Conservation (phyloP, 2,329 filamentous ascomycete species). For the Dactylellina leptospora region DNA sequence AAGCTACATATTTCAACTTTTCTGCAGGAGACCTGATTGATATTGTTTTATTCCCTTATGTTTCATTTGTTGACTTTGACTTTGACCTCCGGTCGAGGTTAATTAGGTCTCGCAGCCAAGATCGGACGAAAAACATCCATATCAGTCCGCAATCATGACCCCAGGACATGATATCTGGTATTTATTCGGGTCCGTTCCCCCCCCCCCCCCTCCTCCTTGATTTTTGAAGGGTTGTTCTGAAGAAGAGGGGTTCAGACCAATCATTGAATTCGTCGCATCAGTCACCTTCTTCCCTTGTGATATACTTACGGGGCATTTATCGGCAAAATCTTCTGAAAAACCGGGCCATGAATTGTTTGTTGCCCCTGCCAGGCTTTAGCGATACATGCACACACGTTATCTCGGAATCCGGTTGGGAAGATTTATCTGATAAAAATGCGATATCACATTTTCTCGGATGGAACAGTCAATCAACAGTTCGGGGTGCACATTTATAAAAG, state of each 20-base stretch:
- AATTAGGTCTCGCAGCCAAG: not conserved
- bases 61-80: not conserved
- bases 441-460: conserved; percentile 5
- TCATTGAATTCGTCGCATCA: not conserved
- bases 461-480: too few relatives aligned
- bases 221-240: not conserved
- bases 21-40: conserved; percentile 11
- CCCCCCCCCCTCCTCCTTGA: too few relatives aligned
- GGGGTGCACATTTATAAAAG: too few relatives aligned
- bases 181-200: not conserved
- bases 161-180: conserved; percentile 5
- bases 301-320: conserved; percentile 12
- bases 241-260: not conserved
- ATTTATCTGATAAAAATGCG: conserved; percentile 20
- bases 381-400: conserved; percentile 23
- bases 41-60: not conserved
- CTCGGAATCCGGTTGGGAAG: not conserved
- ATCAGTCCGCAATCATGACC: not conserved
- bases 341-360: not conserved
- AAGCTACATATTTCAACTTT: conserved; percentile 8
- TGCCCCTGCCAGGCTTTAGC: conserved; percentile 35
- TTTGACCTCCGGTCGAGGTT: not conserved
- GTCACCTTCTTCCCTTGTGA: conserved; percentile 24
- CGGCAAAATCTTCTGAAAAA: not conserved
- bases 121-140: conserved; percentile 26